These are phyloP conservation scores for Lepidium campestre DNA, from an alignment of 441 rosid genomes.

Conservation along the genomic window DNA sequence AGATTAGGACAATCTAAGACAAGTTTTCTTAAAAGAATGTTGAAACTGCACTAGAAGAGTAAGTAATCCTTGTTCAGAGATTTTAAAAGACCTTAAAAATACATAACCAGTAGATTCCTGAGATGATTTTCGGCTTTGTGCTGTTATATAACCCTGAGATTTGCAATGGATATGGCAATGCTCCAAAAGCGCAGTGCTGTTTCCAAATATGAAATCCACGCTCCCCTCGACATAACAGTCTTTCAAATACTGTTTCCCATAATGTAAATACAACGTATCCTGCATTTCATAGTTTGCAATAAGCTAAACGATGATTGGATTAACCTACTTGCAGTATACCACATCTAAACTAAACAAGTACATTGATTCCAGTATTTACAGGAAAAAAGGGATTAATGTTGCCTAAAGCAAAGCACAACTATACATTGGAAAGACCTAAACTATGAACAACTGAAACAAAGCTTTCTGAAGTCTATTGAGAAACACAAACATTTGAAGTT, in stretches of 20 bases:
- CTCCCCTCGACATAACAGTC: slow-evolving; percentile 93
- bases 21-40: not conserved
- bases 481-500: not conserved
- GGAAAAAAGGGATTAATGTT: not conserved
- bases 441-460: not conserved
- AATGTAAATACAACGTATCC: slow-evolving; percentile 91
- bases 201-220: slow-evolving; percentile 93
- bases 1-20: no score
- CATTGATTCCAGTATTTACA: not conserved
- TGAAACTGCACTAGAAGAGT: not conserved
- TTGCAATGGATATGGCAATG: slow-evolving; percentile 97
- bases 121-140: slow-evolving; percentile 92
- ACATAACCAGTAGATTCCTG: slow-evolving; percentile 91
- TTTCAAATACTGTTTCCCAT: slow-evolving; percentile 86
- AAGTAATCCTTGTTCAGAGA: not conserved
- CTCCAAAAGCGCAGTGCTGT: slow-evolving; percentile 89
- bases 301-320: no score
- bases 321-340: no score
- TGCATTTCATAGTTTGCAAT: slow-evolving; percentile 20
- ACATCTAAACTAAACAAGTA: no score
- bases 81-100: slow-evolving; percentile 70
- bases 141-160: slow-evolving; percentile 76
- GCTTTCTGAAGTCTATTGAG: not conserved
- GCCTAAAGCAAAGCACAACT: not conserved
- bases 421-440: not conserved